Conservation (phyloP, 768 basidiomycete species). For the Auricularia heimuer region DNA sequence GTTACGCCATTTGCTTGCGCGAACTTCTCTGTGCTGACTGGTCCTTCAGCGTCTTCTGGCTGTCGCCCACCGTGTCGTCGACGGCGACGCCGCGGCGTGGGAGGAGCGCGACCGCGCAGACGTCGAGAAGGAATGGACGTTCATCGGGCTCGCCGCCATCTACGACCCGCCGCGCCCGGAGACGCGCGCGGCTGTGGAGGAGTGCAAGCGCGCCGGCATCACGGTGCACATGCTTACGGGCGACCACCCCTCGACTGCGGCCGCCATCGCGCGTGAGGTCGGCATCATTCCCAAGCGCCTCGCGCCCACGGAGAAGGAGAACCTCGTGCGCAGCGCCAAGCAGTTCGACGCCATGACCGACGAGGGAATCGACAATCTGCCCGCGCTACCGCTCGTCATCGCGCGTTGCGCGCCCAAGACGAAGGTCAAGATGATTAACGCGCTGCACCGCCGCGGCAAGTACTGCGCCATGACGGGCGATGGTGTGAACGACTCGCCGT, state of each 20-base stretch:
- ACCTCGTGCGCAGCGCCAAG: conserved; percentile 15
- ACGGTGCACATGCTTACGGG: conserved; percentile 42
- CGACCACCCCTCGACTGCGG: conserved; percentile 50
- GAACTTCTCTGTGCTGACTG: not conserved
- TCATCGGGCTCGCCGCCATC: conserved; percentile 44
- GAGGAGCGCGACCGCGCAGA: conserved; percentile 29
- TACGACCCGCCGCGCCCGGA: conserved; percentile 49
- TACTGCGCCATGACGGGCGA: conserved; percentile 60
- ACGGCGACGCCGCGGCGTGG: conserved; percentile 23
- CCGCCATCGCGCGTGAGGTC: conserved; percentile 55
- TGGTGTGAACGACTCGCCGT: conserved; percentile 52
- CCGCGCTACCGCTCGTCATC: conserved; percentile 42
- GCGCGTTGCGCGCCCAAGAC: conserved; percentile 55
- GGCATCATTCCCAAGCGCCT: conserved; percentile 42
- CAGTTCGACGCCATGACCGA: conserved; percentile 24
- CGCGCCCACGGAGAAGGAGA: conserved; percentile 26
- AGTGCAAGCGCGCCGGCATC: conserved; percentile 43
- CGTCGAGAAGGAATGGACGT: conserved; percentile 38
- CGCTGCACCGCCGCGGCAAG: conserved; percentile 40
- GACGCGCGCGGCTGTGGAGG: conserved; percentile 39
- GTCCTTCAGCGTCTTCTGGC: not conserved
- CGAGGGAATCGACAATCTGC: conserved; percentile 20
- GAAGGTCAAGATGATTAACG: conserved; percentile 54
- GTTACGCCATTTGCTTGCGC: not conserved
- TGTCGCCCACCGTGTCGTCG: conserved; percentile 18